These are phyloP conservation scores for Sugiyamaella sp. DNA, from an alignment of 1,139 yeast species.

Conservation along the genomic window DNA sequence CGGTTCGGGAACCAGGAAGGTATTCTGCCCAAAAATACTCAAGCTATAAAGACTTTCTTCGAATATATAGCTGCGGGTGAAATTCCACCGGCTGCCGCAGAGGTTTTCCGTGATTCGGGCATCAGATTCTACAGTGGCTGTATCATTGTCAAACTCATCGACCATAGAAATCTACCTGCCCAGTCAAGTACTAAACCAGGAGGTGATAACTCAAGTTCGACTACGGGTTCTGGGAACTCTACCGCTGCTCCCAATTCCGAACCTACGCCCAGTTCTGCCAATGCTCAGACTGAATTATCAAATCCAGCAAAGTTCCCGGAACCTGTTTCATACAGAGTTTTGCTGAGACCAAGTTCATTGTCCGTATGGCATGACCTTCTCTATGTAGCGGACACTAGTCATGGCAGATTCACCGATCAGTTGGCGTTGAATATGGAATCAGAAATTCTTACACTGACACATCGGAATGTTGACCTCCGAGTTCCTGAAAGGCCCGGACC, in stretches of 20 bases:
- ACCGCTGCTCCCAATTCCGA: background rate
- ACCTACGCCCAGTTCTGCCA: background rate
- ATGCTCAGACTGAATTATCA: background rate
- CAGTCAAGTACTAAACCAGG: background rate
- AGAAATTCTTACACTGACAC: constrained; percentile 75
- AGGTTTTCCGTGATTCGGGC: constrained; percentile 83
- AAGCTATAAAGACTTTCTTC: constrained; percentile 72
- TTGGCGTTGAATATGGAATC: constrained; percentile 79
- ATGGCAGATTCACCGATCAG: constrained; percentile 70
- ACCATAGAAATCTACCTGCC: constrained; percentile 54
- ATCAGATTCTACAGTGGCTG: constrained; percentile 88
- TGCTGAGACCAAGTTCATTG: constrained; percentile 77
- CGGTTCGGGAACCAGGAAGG: constrained; percentile 79
- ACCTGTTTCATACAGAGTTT: constrained; percentile 63
- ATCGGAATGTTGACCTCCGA: constrained; percentile 68
- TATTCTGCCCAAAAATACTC: constrained; percentile 76
- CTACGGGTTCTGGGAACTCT: background rate
- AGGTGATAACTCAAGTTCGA: background rate
- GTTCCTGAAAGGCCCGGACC: constrained; percentile 49
- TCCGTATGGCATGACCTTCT: constrained; percentile 84
- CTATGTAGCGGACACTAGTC: constrained; percentile 77
- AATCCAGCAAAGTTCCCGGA: constrained; percentile 4
- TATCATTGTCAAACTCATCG: constrained; percentile 77
- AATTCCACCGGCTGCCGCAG: constrained; percentile 88
- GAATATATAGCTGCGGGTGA: constrained; percentile 78